Percentiles rank a stretch among this genome's conserved stretches.
Evolutionary conservation across 228 moss, liverwort and hornwort genomes (phyloP).

Genomic region (Sphagnum fallax): DNA sequence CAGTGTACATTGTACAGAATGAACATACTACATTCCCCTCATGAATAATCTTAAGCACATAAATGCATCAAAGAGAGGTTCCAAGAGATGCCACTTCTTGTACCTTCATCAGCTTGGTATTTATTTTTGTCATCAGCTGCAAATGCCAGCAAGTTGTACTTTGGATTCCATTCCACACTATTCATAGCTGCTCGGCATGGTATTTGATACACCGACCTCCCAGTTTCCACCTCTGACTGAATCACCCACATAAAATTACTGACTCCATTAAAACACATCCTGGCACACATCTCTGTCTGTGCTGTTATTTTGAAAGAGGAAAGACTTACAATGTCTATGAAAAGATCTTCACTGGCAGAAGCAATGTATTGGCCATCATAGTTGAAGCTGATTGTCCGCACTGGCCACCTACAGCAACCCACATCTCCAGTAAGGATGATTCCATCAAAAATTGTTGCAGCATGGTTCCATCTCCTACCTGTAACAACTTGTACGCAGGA

Average conservation of each 20-base stretch:
- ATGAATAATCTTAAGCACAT: not conserved
- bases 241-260: conserved; percentile 2
- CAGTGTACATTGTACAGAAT: not conserved
- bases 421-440: not conserved
- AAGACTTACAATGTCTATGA: conserved; percentile 90
- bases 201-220: conserved; percentile 91
- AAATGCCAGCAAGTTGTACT: conserved; percentile 90
- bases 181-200: conserved; percentile 99
- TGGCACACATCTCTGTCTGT: no score
- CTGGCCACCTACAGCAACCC: conserved; percentile 71
- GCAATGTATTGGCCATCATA: conserved; percentile 94
- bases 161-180: conserved; percentile 99
- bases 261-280: not conserved
- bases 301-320: not conserved
- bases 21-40: not conserved
- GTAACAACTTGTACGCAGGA: no score
- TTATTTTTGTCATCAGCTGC: conserved; percentile 99
- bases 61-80: not conserved
- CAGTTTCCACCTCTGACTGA: conserved; percentile 92
- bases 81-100: not conserved
- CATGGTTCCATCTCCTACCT: no score
- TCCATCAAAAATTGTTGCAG: no score
- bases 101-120: conserved; percentile 97
- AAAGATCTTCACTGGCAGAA: conserved; percentile 98
- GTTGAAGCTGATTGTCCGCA: conserved; percentile 98